Evolutionary conservation across 2,329 filamentous ascomycete genomes (phyloP), one percentile per base, ranked within the genome.

Genomic region (Beauveria sp.): DNA sequence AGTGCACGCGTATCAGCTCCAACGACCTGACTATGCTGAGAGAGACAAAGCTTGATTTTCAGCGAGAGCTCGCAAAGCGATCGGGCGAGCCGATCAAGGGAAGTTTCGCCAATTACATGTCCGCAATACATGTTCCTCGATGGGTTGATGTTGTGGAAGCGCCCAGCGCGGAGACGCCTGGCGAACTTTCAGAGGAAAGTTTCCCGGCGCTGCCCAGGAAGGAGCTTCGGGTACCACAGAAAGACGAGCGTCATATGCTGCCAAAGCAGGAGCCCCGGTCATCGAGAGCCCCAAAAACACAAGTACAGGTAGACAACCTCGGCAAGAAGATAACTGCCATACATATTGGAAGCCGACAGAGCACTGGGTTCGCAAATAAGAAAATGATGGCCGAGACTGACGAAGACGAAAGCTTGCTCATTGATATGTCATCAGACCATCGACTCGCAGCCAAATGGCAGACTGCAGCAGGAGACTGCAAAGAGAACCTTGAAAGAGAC

Each of bases 1-100:
- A 72, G 1, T 84, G 81, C 63, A 59, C 56, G 3, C 56, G 43
- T 0, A 73, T 84, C 61, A 68, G 64, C 28, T 67, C 67, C 3
- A 61, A 63, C 0, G 64, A 71, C 1, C 63, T 81, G 14, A 70
- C 73, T 9, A 62, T 67, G 8, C 64, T 70, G 20, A 73, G 78
- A 3, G 67, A 75, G 47, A 64, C 72, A 59, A 77, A 76, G 61
- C 67, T 73, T 18, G 65, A 68, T 16, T 79, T 78, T 52, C 66
- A 71, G 0, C 66, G 67, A 2, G 64, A 66, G 18, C 69, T 76
- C 12, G 66, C 70, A 43, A 51, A 56, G 1, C 43, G 70, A 1
- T 71, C 72, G 0, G 52, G 67, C 1, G 44, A 70, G n/a, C 63
- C 67, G 0, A 58, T 72, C 47, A 71, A 71, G 52, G 62, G 65